Base-by-base conservation (phyloP, 495 filamentous ascomycete species). In the Aspergillus nanangensis region DNA sequence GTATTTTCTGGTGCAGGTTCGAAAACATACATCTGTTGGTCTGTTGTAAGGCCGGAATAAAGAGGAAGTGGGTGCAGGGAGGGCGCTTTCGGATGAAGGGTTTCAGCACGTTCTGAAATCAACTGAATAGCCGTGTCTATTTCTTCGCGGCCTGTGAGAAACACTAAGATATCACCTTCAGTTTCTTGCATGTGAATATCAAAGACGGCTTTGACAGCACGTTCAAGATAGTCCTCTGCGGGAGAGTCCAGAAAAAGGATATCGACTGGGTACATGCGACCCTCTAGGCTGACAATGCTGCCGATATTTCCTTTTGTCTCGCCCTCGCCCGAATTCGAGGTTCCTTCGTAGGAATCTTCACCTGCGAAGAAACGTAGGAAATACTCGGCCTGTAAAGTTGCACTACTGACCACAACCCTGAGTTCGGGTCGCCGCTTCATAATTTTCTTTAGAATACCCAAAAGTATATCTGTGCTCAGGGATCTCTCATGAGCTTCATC, bases 401-500 rank as follows among this genome's bases (percentile, higher is more conserved):
- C 93, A 62, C 91, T 96, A 61, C 90, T 96, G 58, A 97, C 80
- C 22, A 99, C 80, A 47, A 99, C 87, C 8, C 91, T 78, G 32
- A 97, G 69, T 36, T 96, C 92, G 23, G 85, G 77, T 24, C 93
- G 77, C 65, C 79, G 83, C 63, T 82, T 90, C 45, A 80, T 66
- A 50, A 99, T 93, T 63, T 97, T 97, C 70, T 96, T 97, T 32
- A 99, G 60, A n/a, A 96, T 71, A 1, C 93, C 91, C 29, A 99
- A 80, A 4, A 99, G 77, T 29, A 99, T 80, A 56, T 99, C 93
- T 5, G 91, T 91, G 66, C 91, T 95, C 45, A 99, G 76, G 48
- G 89, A 95, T 42, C 94, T 80, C 65, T 99, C 93, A 66, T 99
- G 93, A 21, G 94, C 94, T 62, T 99, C 93, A 59, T 99, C 93